Evolutionary conservation across 2,329 filamentous ascomycete species (phyloP).

Genomic region (Ascochyta pisi): DNA sequence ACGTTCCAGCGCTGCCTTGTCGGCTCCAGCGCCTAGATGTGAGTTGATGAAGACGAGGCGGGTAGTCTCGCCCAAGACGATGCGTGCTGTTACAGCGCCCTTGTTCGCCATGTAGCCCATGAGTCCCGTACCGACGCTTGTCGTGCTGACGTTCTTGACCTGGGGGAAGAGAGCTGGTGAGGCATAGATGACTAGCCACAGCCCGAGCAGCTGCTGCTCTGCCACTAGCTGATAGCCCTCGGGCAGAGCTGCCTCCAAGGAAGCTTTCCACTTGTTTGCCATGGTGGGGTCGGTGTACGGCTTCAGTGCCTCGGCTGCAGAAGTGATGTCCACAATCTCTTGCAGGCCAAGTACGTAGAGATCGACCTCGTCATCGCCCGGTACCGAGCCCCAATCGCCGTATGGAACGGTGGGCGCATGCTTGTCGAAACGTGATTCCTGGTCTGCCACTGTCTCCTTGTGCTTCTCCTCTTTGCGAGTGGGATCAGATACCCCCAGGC

Average conservation of each 20-base stretch:
- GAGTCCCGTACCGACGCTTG: slow-evolving; percentile 84
- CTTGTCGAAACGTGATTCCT: slow-evolving; percentile 55
- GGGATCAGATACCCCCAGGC: slow-evolving; percentile 50
- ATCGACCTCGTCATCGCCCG: slow-evolving; percentile 74
- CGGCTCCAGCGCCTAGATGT: slow-evolving; percentile 86
- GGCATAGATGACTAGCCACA: slow-evolving; percentile 85
- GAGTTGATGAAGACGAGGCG: slow-evolving; percentile 88
- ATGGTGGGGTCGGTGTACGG: slow-evolving; percentile 76
- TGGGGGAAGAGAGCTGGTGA: slow-evolving; percentile 76
- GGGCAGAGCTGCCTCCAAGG: slow-evolving; percentile 76
- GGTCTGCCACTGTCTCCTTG: slow-evolving; percentile 55
- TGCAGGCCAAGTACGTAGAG: slow-evolving; percentile 91
- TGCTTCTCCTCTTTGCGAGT: slow-evolving; percentile 43
- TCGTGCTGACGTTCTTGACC: slow-evolving; percentile 81
- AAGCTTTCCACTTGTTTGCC: slow-evolving; percentile 80
- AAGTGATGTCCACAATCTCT: slow-evolving; percentile 87
- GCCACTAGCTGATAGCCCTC: slow-evolving; percentile 77
- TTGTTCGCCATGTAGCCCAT: slow-evolving; percentile 97
- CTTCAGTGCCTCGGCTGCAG: slow-evolving; percentile 78
- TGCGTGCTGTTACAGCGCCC: slow-evolving; percentile 80
- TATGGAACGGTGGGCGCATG: slow-evolving; percentile 54
- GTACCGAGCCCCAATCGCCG: slow-evolving; percentile 55
- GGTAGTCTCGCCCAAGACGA: slow-evolving; percentile 89
- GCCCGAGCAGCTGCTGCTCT: slow-evolving; percentile 83
- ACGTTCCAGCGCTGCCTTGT: slow-evolving; percentile 77